Evolutionary conservation across 2,329 filamentous ascomycete genomes (phyloP).

Genomic region (Raffaelea deltoideospora): DNA sequence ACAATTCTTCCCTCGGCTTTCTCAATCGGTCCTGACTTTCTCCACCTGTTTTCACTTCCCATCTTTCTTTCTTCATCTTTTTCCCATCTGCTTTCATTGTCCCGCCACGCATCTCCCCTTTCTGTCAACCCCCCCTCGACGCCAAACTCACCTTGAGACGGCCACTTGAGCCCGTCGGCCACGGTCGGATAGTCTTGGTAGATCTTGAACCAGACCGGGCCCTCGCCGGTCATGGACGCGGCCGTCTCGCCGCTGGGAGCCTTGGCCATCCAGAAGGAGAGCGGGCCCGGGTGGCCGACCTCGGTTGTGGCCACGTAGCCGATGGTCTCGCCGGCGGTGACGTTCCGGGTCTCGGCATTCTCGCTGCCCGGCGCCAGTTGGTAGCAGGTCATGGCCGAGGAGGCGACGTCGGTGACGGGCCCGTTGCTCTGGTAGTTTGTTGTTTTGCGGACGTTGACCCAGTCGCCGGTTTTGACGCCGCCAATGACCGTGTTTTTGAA

Average conservation of each 20-base stretch:
- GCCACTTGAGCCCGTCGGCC: slow-evolving; percentile 21
- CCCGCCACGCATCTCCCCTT: too few relatives aligned
- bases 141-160: slow-evolving; percentile 16
- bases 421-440: slow-evolving; percentile 34
- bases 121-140: too few relatives aligned
- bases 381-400: slow-evolving; percentile 34
- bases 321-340: slow-evolving; percentile 27
- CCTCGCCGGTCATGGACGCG: slow-evolving; percentile 21
- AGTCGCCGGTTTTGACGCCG: slow-evolving; percentile 20
- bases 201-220: slow-evolving; percentile 26
- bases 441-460: slow-evolving; percentile 31
- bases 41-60: neutral
- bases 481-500: slow-evolving; percentile 24
- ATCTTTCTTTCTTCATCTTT: neutral
- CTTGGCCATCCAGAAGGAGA: slow-evolving; percentile 25
- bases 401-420: slow-evolving; percentile 31
- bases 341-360: slow-evolving; percentile 23
- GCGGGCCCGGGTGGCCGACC: slow-evolving; percentile 24
- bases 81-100: too few relatives aligned
- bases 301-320: slow-evolving; percentile 23
- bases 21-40: too few relatives aligned
- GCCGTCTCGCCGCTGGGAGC: slow-evolving; percentile 21
- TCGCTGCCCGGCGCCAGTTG: slow-evolving; percentile 24
- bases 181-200: slow-evolving; percentile 22
- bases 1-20: too few relatives aligned